These are phyloP conservation scores for Cryptosporidium viatorum DNA, from an alignment of 169 alveolate genomes.

Conservation along the genomic window DNA sequence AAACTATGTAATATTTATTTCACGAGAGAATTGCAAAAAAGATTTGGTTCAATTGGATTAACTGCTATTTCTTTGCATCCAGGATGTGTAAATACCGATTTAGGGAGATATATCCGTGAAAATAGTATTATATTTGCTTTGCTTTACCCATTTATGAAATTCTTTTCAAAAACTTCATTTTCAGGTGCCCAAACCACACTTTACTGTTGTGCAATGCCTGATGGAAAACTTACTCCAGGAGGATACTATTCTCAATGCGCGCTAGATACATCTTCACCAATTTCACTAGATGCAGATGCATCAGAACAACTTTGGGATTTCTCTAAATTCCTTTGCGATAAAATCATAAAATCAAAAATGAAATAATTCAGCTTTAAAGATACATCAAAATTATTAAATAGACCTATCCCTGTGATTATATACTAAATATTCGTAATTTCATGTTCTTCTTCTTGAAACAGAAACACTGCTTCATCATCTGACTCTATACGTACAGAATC, in stretches of 20 bases:
- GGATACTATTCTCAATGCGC: conserved; percentile 79
- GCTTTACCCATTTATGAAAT: conserved; percentile 17
- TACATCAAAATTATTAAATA: not conserved
- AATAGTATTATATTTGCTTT: not conserved
- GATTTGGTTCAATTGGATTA: conserved; percentile 59
- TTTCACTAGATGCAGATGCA: conserved; percentile 31
- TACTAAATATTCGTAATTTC: conserved; percentile 4
- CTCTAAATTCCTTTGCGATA: conserved; percentile 35
- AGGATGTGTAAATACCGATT: conserved; percentile 77
- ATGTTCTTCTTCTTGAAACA: conserved; percentile 64
- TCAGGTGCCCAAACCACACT: conserved; percentile 80
- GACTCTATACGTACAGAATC: conserved; percentile 65
- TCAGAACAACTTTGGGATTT: conserved; percentile 54
- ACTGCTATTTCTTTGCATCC: conserved; percentile 78
- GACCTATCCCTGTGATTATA: not conserved
- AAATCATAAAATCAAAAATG: not conserved
- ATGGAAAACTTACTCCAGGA: conserved; percentile 74
- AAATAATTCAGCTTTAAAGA: not conserved
- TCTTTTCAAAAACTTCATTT: conserved; percentile 71
- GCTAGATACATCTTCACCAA: conserved; percentile 57
- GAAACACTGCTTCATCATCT: conserved; percentile 26
- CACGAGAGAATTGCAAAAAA: conserved; percentile 68
- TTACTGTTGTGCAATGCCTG: conserved; percentile 69
- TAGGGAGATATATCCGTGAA: conserved; percentile 60
- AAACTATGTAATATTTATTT: conserved; percentile 75